Base-by-base conservation (phyloP, 192 early-diverging fungal species). In the Mortierella alpina region DNA sequence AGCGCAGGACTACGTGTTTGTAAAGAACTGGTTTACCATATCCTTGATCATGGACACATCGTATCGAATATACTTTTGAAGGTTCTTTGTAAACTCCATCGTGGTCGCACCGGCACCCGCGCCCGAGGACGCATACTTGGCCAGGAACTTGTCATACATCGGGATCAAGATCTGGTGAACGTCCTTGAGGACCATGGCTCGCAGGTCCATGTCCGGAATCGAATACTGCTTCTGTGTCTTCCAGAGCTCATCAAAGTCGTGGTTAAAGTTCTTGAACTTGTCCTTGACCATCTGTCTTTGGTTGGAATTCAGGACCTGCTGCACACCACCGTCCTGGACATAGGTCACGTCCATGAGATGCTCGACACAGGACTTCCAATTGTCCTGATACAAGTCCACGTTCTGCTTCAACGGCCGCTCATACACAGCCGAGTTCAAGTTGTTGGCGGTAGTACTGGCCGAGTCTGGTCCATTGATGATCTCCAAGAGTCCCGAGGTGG, bases 221-320 rank as follows among this genome's bases (percentile, higher is more conserved):
- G 91, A 86, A 75, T 94, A 95, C 7, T 84, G 78, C 63, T 90
- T 90, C 62, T 95, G 94, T 13, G 84, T 75, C 51, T 88, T 83
- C 73, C 83, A 90, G 7, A 90, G 77, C 44, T 93, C 93, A 39
- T 96, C 95, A 83, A 96, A 92, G 57, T 92, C 92, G 44, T 82
- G 87, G 76, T 96, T 95, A 74, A 96, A 96, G 63, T 88, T 91
- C 92, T 93, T 94, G 86, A 96, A 95, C 71, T 91, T 93, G 68
- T 95, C 94, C 72, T 96, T 96, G 67, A 96, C 87, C 50, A 80
- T 68, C 55, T 93, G 89, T 7, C 87, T 85, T 64, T 96, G 93
- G n/a, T 80, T 82, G 52, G 86, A 92, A 48, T 89, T 84, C 49
- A 95, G 72, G 0, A 84, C 84, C 7, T 86, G 91, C 13, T 88